phyloP scores from a whole-genome alignment of 805 yeast species.

The Pichia nanzhaoensis region DNA sequence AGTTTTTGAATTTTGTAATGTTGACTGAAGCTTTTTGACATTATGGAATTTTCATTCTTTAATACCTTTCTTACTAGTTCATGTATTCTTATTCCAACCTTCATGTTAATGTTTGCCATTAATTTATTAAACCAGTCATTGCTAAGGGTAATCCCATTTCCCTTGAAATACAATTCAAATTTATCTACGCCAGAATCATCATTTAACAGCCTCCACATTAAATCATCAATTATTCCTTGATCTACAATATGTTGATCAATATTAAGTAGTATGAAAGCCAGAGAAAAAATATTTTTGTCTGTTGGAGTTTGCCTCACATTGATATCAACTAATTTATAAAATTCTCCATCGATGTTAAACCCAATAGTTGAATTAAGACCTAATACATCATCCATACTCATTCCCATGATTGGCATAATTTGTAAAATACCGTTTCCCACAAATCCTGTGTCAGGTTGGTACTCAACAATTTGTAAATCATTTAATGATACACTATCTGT shows the following conservation, averaged over 20 bases:
- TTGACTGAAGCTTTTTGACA: too few species aligned
- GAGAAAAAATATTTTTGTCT: neutral
- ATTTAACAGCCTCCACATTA: constrained; percentile 6
- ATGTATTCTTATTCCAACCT: neutral
- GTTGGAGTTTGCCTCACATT: neutral
- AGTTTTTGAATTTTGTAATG: neutral
- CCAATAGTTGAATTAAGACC: constrained; percentile 7
- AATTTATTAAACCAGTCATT: constrained; percentile 1
- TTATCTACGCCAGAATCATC: constrained; percentile 1
- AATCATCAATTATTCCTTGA: constrained; percentile 1
- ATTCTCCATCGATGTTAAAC: neutral
- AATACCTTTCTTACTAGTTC: neutral
- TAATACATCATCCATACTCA: neutral
- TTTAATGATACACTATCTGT: neutral
- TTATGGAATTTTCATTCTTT: too few species aligned
- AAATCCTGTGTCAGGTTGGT: constrained; percentile 4
- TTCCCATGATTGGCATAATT: neutral
- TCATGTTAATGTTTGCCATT: neutral
- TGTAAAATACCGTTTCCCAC: neutral
- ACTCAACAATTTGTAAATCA: neutral
- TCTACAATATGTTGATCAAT: constrained; percentile 3
- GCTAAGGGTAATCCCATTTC: neutral
- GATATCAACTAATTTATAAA: constrained; percentile 4
- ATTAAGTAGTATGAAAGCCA: constrained; percentile 3
- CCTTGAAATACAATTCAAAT: neutral